Percentiles rank a stretch among this genome's conserved stretches.
Conservation (phyloP, 257 asterid species). For the Coffea canephora region DNA sequence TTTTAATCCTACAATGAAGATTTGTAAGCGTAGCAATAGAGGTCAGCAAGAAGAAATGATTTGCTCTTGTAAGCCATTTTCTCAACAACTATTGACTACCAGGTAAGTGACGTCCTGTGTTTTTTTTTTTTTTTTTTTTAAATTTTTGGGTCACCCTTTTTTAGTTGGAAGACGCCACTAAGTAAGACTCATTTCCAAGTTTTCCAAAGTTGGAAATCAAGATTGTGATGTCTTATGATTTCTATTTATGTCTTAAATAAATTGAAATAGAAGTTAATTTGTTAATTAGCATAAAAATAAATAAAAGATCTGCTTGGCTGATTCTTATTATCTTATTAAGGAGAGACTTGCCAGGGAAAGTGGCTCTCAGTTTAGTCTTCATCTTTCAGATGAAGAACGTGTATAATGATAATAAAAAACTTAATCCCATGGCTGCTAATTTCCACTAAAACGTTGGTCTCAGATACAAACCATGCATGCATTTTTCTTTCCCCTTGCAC, state of each 20-base stretch:
- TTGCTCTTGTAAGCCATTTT: background rate
- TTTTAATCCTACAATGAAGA: background rate
- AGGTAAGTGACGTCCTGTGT: too few relatives aligned
- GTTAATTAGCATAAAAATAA: too few relatives aligned
- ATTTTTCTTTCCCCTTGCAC: background rate
- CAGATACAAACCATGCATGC: too few relatives aligned
- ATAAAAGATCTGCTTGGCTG: too few relatives aligned
- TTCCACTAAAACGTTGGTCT: background rate
- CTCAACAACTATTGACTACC: background rate
- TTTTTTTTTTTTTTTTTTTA: background rate
- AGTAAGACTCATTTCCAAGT: background rate
- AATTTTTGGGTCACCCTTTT: background rate
- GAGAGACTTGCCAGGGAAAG: too few relatives aligned
- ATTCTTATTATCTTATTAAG: too few relatives aligned
- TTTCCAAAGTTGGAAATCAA: background rate
- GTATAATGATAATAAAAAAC: background rate
- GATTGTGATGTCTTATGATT: background rate
- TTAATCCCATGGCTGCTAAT: background rate
- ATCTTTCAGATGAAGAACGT: background rate
- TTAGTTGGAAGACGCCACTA: background rate
- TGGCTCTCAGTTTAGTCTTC: background rate
- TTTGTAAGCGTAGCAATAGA: slow-evolving; percentile 4
- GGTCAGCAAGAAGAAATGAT: slow-evolving; percentile 11
- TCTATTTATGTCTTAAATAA: too few relatives aligned
- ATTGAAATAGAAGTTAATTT: too few relatives aligned